These are phyloP conservation scores for Didymella arachidicola DNA, from an alignment of 2,329 filamentous ascomycete genomes.

Conservation along the genomic window DNA sequence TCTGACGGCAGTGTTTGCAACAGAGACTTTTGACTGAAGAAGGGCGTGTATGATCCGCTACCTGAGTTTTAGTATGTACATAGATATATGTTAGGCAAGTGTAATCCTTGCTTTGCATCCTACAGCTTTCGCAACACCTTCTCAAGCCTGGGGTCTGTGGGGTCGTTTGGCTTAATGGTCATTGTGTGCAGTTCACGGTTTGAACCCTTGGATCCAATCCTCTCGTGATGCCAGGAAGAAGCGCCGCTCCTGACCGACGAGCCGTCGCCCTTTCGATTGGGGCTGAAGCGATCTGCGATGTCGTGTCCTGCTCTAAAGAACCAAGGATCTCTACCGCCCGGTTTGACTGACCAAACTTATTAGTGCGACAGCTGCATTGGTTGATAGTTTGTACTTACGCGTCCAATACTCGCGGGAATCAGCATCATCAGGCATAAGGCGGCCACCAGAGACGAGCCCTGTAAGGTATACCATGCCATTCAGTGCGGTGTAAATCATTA, in stretches of 20 bases:
- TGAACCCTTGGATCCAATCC: constrained; percentile 37
- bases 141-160: constrained; percentile 37
- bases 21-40: neutral
- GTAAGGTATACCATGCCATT: constrained; percentile 76
- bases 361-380: constrained; percentile 19
- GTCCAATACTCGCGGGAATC: constrained; percentile 82
- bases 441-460: constrained; percentile 69
- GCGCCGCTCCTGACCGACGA: constrained; percentile 37
- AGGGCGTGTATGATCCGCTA: neutral
- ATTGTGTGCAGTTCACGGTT: constrained; percentile 42
- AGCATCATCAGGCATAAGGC: constrained; percentile 77
- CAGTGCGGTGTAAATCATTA: constrained; percentile 76
- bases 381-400: constrained; percentile 58
- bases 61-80: constrained; percentile 2
- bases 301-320: constrained; percentile 41
- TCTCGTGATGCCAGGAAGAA: constrained; percentile 36
- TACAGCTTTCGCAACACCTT: constrained; percentile 35
- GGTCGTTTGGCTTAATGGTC: constrained; percentile 33
- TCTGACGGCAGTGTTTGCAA: neutral
- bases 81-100: constrained; percentile 4
- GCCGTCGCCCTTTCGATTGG: constrained; percentile 25
- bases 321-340: constrained; percentile 45
- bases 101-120: constrained; percentile 2
- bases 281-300: constrained; percentile 34
- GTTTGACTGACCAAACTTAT: constrained; percentile 38